Percentiles rank a stretch among this genome's conserved stretches.
phyloP scores from a whole-genome alignment of 106 monocot species.

The Phalaenopsis equestris region DNA sequence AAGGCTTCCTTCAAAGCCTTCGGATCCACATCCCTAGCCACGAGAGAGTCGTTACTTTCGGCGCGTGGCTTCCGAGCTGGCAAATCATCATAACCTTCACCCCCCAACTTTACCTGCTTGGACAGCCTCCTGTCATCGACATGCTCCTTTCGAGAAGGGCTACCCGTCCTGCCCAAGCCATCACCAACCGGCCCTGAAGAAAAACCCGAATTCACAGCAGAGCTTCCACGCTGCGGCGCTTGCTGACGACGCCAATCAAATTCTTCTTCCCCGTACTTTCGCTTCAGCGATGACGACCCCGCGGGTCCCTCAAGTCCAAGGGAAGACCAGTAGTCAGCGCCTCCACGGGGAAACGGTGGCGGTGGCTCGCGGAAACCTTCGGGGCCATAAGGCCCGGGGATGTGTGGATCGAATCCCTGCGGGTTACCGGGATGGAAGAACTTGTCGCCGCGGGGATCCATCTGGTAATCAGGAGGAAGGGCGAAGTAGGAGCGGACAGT shows the following conservation, averaged over 20 bases:
- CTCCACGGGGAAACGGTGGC: conserved; percentile 6
- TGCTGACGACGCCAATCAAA: conserved; percentile 42
- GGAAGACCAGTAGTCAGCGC: conserved; percentile 27
- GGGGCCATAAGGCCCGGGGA: conserved; percentile 18
- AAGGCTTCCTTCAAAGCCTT: conserved; percentile 65
- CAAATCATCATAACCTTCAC: conserved; percentile 19
- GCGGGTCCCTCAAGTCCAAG: conserved; percentile 11
- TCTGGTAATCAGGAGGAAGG: conserved; percentile 30
- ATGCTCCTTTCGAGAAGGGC: conserved; percentile 13
- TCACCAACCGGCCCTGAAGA: conserved; percentile 5
- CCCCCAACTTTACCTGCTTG: conserved; percentile 51
- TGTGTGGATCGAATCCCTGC: conserved; percentile 15
- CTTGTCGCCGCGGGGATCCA: conserved; percentile 4
- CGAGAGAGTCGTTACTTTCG: conserved; percentile 5
- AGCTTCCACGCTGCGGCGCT: conserved; percentile 33
- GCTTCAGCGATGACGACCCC: conserved; percentile 27
- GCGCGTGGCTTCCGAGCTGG: conserved; percentile 10
- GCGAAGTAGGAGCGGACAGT: conserved; percentile 49
- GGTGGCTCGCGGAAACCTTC: conserved; percentile 25
- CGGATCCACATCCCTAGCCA: conserved; percentile 35
- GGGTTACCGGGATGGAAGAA: not conserved
- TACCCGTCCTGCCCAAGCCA: conserved; percentile 6
- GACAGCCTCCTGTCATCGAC: conserved; percentile 21
- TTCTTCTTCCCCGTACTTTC: conserved; percentile 60
- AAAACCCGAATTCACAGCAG: conserved; percentile 13